Evolutionary conservation across 2,329 filamentous ascomycete species (phyloP).

Genomic region (Sporothrix brunneoviolacea): DNA sequence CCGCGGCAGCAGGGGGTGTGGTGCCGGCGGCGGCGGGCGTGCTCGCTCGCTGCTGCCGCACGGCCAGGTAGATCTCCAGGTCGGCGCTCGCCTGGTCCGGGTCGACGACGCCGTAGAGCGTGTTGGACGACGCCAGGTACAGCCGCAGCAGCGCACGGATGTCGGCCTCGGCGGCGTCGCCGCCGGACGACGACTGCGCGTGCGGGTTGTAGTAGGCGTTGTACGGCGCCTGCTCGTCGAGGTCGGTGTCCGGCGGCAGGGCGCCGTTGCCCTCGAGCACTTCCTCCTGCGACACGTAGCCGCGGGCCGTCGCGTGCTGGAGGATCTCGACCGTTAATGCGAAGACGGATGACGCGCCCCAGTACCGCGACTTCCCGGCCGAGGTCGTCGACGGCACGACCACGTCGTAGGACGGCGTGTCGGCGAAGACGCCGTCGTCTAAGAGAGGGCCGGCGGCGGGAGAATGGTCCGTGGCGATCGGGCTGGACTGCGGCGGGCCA

Average conservation of each 20-base stretch:
- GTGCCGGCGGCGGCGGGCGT: too few species aligned
- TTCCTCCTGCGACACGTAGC: slow-evolving; percentile 3
- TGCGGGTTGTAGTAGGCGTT: background rate
- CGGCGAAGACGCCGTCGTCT: background rate
- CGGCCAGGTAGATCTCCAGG: slow-evolving; percentile 19
- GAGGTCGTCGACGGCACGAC: slow-evolving; percentile 10
- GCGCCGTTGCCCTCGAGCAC: background rate
- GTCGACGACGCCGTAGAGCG: slow-evolving; percentile 25
- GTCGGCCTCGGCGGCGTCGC: slow-evolving; percentile 11
- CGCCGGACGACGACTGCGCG: background rate
- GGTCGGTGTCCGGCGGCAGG: background rate
- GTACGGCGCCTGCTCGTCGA: background rate
- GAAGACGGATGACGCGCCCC: slow-evolving; percentile 17
- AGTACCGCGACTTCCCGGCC: slow-evolving; percentile 13
- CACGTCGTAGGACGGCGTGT: slow-evolving; percentile 12
- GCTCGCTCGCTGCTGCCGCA: slow-evolving; percentile 15
- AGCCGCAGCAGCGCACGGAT: slow-evolving; percentile 20
- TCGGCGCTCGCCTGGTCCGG: slow-evolving; percentile 20
- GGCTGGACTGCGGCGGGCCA: background rate
- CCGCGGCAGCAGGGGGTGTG: too few species aligned
- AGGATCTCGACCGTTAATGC: slow-evolving; percentile 17
- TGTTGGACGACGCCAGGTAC: slow-evolving; percentile 25
- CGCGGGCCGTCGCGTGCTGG: slow-evolving; percentile 12
- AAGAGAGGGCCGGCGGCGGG: too few species aligned
- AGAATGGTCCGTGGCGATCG: background rate